phyloP scores from a whole-genome alignment of 352 stramenopile genomes.

The Aphanomyces invadans region DNA sequence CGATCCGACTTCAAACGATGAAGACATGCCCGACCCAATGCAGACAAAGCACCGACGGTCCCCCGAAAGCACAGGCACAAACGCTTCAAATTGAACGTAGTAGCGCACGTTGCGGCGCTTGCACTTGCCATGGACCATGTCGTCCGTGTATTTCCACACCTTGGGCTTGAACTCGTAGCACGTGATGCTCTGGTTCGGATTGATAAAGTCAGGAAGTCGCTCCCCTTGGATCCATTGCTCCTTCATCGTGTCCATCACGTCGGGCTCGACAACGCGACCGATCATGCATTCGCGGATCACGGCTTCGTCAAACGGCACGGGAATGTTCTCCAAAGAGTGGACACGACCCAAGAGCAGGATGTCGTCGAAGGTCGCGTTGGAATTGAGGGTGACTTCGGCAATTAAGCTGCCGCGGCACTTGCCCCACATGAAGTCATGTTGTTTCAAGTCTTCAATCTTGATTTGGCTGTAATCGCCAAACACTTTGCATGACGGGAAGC shows the following conservation, averaged over 20 bases:
- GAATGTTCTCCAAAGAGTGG: conserved; percentile 79
- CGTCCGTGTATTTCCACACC: conserved; percentile 84
- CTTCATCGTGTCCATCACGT: conserved; percentile 79
- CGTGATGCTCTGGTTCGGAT: conserved; percentile 59
- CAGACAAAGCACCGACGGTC: conserved; percentile 75
- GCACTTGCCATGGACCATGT: conserved; percentile 84
- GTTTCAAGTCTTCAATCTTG: conserved; percentile 84
- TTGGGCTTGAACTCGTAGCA: conserved; percentile 86
- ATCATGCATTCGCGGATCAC: conserved; percentile 81
- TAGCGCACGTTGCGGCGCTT: conserved; percentile 85
- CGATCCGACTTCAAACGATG: conserved; percentile 77
- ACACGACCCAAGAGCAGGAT: conserved; percentile 70
- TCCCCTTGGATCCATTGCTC: conserved; percentile 81
- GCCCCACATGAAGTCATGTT: conserved; percentile 87
- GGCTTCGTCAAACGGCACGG: conserved; percentile 74
- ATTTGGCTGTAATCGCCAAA: conserved; percentile 86
- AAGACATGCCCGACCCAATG: conserved; percentile 81
- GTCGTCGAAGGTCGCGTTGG: conserved; percentile 71
- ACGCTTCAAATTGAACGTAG: conserved; percentile 84
- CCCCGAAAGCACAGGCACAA: conserved; percentile 62
- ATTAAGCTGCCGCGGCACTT: conserved; percentile 80
- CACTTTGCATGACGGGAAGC: conserved; percentile 84
- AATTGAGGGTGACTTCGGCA: conserved; percentile 77
- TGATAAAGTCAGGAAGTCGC: conserved; percentile 73
- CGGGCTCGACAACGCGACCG: conserved; percentile 57